phyloP scores from a whole-genome alignment of 129 eudicot genomes.

The Pseudognaphalium luteoalbum region DNA sequence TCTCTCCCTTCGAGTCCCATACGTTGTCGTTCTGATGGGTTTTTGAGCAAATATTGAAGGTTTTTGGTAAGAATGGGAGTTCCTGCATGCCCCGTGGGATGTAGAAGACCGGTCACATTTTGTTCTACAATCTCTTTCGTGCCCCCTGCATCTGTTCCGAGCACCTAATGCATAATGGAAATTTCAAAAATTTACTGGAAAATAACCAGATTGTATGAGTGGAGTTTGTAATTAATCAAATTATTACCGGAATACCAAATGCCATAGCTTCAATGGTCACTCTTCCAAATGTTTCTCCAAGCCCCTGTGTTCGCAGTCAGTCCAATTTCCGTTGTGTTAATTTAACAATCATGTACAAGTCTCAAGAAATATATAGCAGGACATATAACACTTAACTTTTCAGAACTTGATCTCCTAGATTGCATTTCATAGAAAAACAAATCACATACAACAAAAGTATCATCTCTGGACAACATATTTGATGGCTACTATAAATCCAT shows the following conservation, averaged over 20 bases:
- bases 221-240: background rate
- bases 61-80: conserved; percentile 59
- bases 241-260: conserved; percentile 85
- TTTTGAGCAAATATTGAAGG: conserved; percentile 62
- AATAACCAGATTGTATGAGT: background rate
- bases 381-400: background rate
- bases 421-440: background rate
- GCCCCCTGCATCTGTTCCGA: conserved; percentile 97
- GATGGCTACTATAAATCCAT: background rate
- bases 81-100: conserved; percentile 76
- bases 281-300: conserved; percentile 98
- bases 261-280: conserved; percentile 99
- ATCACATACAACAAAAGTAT: background rate
- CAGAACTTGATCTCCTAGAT: background rate
- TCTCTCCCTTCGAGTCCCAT: conserved; percentile 74
- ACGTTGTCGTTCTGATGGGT: conserved; percentile 63
- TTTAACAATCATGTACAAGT: background rate
- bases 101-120: conserved; percentile 79
- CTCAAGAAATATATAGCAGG: background rate
- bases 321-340: background rate
- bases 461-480: background rate
- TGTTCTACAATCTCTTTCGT: conserved; percentile 88
- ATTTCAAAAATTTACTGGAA: background rate
- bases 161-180: conserved; percentile 46
- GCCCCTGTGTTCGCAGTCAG: conserved; percentile 51